Evolutionary conservation across 495 filamentous ascomycete species (phyloP).

Genomic region (Aspergillus sclerotioniger): DNA sequence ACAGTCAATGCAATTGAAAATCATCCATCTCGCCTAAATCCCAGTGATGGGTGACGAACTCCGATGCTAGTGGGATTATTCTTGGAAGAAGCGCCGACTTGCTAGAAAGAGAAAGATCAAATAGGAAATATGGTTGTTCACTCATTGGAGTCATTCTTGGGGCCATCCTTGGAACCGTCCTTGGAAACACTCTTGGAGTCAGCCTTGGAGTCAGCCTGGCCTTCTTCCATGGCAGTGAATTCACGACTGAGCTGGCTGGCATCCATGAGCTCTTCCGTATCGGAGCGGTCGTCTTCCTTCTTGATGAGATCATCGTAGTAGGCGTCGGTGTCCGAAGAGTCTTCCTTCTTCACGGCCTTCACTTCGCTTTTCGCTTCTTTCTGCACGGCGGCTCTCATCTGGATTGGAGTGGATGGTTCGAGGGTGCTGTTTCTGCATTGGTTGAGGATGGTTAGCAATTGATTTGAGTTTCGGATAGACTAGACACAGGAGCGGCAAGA

Average conservation of each 20-base stretch:
- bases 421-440: background rate
- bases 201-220: background rate
- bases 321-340: background rate
- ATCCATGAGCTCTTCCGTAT: background rate
- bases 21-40: too few species aligned
- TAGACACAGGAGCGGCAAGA: too few species aligned
- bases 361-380: background rate
- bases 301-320: conserved; percentile 1
- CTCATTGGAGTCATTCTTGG: too few species aligned
- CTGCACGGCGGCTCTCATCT: background rate
- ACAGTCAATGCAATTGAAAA: too few species aligned
- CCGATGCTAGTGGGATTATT: background rate
- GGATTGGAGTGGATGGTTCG: background rate
- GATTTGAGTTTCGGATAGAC: too few species aligned
- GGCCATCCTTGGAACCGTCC: background rate
- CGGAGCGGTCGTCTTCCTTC: background rate
- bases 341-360: background rate
- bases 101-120: background rate
- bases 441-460: background rate
- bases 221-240: conserved; percentile 7
- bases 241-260: background rate
- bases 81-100: background rate
- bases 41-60: background rate
- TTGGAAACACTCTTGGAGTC: too few species aligned
- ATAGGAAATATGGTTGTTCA: too few species aligned